Base-by-base conservation (phyloP, 2,329 filamentous ascomycete species). In the Penicillium psychrosexuale region DNA sequence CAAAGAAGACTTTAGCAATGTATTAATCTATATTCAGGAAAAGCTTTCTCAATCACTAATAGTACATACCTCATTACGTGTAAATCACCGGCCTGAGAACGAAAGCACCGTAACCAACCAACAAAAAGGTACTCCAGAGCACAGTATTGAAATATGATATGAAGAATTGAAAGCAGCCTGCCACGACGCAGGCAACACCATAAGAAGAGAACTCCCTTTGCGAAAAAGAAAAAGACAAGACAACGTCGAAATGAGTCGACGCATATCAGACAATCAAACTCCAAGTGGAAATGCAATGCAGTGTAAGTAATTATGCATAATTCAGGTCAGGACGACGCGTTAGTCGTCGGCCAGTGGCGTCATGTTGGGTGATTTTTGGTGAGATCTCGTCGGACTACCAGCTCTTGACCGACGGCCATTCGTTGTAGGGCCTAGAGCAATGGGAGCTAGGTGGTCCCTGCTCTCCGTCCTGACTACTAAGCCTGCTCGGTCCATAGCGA, bases 391-490 rank as follows among this genome's bases (percentile, higher is more conserved):
- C 8, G 78, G 78, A 70, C 77, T 79, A 42, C 75, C 74, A 9
- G 75, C 65, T 57, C 78, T 70, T 17, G 74, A 77, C 33, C 72
- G 72, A 46, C 74, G 73, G 8, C 74, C 74, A 51, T 73, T 75
- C 48, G 79, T 76, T 46, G 76, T 79, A 12, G 82, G 82, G 64
- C 71, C 73, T 30, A 75, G 53, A 72, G 77, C 81, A 13, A 83
- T 69, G 8, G 78, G 81, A 15, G 82, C 79, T 36, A 97, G 74
- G 55, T 90, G 81, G 69, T 97, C 94, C 50, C 91, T 81, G 69
- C 91, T 96, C 69, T 97, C 93, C 0, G 90, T 95, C 62, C 93
- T 80, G 2, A 91, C 83, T 51, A 90, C 86, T 60, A 97, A 71
- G 1, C 92, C 92, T 44, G 83, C 85, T 37, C 91, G 75, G 52